Conservation (phyloP, 768 basidiomycete genomes). For the Mycena galericulata region DNA sequence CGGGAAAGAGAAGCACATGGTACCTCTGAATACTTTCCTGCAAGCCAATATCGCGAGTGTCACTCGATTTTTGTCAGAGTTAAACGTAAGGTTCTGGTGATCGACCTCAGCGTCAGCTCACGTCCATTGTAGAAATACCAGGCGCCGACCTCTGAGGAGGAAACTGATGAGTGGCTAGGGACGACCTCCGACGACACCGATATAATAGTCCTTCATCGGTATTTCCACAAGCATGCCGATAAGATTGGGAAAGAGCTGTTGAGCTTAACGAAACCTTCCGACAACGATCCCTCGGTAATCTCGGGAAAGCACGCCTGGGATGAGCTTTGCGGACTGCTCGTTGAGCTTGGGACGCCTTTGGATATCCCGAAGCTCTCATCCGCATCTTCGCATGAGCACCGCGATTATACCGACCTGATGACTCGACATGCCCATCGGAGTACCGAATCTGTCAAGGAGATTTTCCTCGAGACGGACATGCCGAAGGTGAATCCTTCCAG, state of each 20-base stretch:
- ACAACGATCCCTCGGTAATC: conserved; percentile 66
- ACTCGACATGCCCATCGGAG: conserved; percentile 68
- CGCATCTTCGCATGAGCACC: conserved; percentile 62
- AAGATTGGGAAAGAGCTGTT: conserved; percentile 90
- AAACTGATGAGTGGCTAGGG: conserved; percentile 78
- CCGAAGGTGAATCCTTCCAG: conserved; percentile 52
- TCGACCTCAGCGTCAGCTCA: background rate
- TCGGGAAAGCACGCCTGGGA: conserved; percentile 90
- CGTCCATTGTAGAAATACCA: conserved; percentile 49
- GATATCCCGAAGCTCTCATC: conserved; percentile 74
- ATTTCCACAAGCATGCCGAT: conserved; percentile 87
- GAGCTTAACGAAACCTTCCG: conserved; percentile 73
- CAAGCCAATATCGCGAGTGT: conserved; percentile 76
- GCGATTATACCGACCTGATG: conserved; percentile 78
- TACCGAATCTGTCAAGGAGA: conserved; percentile 69
- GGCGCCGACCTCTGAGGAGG: conserved; percentile 61
- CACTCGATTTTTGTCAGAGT: conserved; percentile 80
- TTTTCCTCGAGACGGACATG: conserved; percentile 71
- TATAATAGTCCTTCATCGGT: conserved; percentile 84
- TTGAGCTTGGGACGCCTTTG: conserved; percentile 79
- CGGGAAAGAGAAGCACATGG: conserved; percentile 91
- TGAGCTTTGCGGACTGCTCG: conserved; percentile 79
- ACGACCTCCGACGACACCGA: conserved; percentile 88
- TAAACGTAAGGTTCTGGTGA: conserved; percentile 63
- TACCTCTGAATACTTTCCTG: conserved; percentile 80